Evolutionary conservation across 2,329 filamentous ascomycete genomes (phyloP).

Genomic region (Leptodontidium sp.): DNA sequence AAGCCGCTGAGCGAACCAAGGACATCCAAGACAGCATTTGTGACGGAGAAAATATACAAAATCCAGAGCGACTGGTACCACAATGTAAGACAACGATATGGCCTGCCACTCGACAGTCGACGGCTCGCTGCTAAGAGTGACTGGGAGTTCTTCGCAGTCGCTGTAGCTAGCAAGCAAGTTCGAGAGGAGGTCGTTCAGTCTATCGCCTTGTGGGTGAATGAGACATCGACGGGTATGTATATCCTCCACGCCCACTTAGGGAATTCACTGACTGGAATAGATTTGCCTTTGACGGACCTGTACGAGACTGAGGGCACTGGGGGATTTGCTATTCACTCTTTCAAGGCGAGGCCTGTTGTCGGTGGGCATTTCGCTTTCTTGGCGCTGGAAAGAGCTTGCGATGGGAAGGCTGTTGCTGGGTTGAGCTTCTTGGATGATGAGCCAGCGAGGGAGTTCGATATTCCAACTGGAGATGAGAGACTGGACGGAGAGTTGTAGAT

Average conservation of each 20-base stretch:
- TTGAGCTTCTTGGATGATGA: constrained; percentile 59
- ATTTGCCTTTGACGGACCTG: constrained; percentile 81
- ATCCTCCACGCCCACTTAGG: constrained; percentile 28
- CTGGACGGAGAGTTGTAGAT: constrained; percentile 39
- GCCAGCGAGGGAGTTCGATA: constrained; percentile 28
- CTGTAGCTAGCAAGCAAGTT: constrained; percentile 74
- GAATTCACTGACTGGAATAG: constrained; percentile 45
- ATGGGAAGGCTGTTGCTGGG: constrained; percentile 68
- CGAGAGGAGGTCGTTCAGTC: constrained; percentile 76
- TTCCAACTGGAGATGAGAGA: constrained; percentile 17
- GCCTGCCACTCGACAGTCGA: constrained; percentile 81
- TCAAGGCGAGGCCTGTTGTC: constrained; percentile 84
- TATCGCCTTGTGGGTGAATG: constrained; percentile 83
- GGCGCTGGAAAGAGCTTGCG: constrained; percentile 82
- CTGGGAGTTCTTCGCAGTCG: constrained; percentile 90
- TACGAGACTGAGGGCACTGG: constrained; percentile 83
- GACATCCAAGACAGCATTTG: constrained; percentile 60
- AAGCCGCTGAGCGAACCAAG: constrained; percentile 38
- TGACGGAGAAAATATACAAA: constrained; percentile 79
- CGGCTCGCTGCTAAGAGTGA: constrained; percentile 89
- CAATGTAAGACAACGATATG: constrained; percentile 80
- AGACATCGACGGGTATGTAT: constrained; percentile 70
- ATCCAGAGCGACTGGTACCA: constrained; percentile 84
- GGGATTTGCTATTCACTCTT: constrained; percentile 75
- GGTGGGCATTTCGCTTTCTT: constrained; percentile 88